A percentile compares a stretch with the other conserved stretches of the same genome.
Evolutionary conservation across 176 grass and related monocot species (phyloP).

Genomic region (barley (Hordeum vulgare)): DNA sequence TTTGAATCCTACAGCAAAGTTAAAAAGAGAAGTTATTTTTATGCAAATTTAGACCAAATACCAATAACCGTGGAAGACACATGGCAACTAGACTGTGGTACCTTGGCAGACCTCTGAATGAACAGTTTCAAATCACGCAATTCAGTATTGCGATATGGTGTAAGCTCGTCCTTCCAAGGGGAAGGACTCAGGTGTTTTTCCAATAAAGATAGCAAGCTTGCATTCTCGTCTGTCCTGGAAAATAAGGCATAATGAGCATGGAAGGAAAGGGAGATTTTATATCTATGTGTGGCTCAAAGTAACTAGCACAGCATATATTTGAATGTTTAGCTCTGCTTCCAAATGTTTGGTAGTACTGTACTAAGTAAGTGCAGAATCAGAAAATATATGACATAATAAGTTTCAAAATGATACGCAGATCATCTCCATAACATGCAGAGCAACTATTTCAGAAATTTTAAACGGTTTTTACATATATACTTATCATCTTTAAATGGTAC

Average conservation of each 20-base stretch:
- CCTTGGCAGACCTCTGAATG: slow-evolving; percentile 71
- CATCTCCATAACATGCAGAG: neutral
- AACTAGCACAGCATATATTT: neutral
- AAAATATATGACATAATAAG: neutral
- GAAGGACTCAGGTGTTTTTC: slow-evolving; percentile 67
- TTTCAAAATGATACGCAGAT: neutral
- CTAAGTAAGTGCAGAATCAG: neutral
- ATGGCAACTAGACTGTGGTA: slow-evolving; percentile 26
- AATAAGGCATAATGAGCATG: slow-evolving; percentile 17
- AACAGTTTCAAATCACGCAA: slow-evolving; percentile 70
- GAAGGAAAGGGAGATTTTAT: neutral
- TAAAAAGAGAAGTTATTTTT: neutral
- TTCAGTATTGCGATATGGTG: slow-evolving; percentile 46
- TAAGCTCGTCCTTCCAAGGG: slow-evolving; percentile 86
- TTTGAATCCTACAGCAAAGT: slow-evolving; percentile 36
- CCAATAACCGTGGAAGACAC: neutral
- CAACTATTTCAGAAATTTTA: neutral
- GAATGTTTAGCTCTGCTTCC: neutral
- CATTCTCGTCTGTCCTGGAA: slow-evolving; percentile 66
- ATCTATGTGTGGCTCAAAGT: neutral
- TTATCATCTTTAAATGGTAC: neutral
- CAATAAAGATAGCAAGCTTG: slow-evolving; percentile 54
- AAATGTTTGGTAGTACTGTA: neutral
- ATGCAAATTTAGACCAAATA: neutral
- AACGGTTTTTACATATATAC: neutral